phyloP scores from a whole-genome alignment of 2,329 filamentous ascomycete species.

The Juglanconis juglandina region DNA sequence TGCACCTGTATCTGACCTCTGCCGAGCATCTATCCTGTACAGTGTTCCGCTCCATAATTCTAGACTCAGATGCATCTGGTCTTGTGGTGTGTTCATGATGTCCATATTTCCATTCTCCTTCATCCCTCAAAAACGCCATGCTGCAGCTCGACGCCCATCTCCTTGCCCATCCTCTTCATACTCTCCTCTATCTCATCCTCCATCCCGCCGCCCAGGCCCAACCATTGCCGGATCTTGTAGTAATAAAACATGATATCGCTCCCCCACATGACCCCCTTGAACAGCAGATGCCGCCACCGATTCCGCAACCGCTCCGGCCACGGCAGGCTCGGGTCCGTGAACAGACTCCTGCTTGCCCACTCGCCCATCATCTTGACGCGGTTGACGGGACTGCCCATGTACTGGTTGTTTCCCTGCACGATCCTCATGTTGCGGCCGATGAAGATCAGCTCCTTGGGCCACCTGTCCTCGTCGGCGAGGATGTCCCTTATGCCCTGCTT shows the following conservation, averaged over 20 bases:
- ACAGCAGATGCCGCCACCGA: constrained; percentile 75
- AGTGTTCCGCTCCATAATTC: neutral
- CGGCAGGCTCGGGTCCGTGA: constrained; percentile 66
- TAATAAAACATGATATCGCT: constrained; percentile 83
- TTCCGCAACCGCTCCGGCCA: constrained; percentile 62
- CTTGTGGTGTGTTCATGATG: neutral
- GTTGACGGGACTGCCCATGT: constrained; percentile 84
- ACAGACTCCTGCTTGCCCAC: constrained; percentile 84
- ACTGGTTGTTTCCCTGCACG: constrained; percentile 90
- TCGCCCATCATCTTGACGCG: constrained; percentile 88
- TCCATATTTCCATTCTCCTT: constrained; percentile 11
- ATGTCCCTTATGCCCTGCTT: constrained; percentile 66
- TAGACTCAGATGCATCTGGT: neutral
- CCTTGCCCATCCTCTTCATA: constrained; percentile 84
- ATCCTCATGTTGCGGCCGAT: constrained; percentile 90
- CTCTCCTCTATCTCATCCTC: constrained; percentile 88
- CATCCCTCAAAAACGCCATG: constrained; percentile 85
- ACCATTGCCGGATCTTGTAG: constrained; percentile 70
- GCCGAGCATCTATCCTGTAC: neutral
- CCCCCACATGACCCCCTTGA: constrained; percentile 69
- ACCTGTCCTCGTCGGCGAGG: constrained; percentile 79
- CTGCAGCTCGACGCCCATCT: constrained; percentile 87
- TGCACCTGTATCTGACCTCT: neutral
- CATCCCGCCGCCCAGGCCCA: constrained; percentile 79
- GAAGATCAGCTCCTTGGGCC: constrained; percentile 88